Base-by-base conservation (phyloP, 2,329 filamentous ascomycete species). In the Sodiomyces alkalinus region DNA sequence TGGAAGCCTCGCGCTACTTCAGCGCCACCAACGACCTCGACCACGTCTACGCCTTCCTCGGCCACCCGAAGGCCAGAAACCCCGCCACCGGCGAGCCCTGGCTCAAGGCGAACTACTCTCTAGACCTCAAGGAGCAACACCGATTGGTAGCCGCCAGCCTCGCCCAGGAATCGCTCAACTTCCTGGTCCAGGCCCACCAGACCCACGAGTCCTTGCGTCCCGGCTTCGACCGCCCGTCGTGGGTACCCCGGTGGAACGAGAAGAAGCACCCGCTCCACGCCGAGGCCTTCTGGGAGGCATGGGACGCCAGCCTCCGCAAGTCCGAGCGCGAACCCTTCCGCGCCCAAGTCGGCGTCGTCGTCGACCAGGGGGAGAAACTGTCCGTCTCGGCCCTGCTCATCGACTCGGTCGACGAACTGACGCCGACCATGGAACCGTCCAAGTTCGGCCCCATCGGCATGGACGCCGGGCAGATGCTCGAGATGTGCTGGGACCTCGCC, bases 281-380 rank as follows among this genome's bases (percentile, higher is more conserved):
- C n/a, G n/a, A n/a, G 5, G 26, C 26, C 6, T 27, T 27, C 13
- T 27, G 26, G 26, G 26, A 27, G 12, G 26, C 26, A n/a, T 27
- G 26, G 26, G 26, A 27, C 13, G 12, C 26, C 6, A 27, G 26
- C 7, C 26, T 27, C 7, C 26, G 26, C 6, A 19, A 19, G 10
- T 19, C 26, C 7, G 14, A 14, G 6, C 26, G 20, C 12, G 7
- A 8, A 10, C 5, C 11, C 7, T 19, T 12, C n/a, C 5, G 9
- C 9, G 26, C 26, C 4, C 9, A 19, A 7, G n/a, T 27, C 7
- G 9, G 12, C 7, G 17, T n/a, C n/a, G n/a, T n/a, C n/a, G n/a
- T n/a, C n/a, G n/a, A n/a, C n/a, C n/a, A n/a, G n/a, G n/a, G 6
- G 6, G 15, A n/a, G 7, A 13, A 20, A 14, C 26, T 27, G 6